Evolutionary conservation across 352 stramenopile species (phyloP), one percentile per base, ranked within the genome.

Genomic region (Globisporangium mamillatum): DNA sequence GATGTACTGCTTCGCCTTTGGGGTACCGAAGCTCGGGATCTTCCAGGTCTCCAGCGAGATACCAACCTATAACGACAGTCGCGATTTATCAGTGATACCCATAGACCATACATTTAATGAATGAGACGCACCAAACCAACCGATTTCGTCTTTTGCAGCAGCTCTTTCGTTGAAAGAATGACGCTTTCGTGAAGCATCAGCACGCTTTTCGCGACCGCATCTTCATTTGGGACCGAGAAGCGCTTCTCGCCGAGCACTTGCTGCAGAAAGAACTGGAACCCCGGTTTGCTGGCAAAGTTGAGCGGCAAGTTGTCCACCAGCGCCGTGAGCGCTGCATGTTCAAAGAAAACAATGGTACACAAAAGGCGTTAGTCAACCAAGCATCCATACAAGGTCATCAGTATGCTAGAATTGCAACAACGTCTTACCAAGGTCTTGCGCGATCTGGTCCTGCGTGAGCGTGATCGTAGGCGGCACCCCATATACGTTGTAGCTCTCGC

Each of bases 191-290:
- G 84, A 22, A 94, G 72, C 72, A 89, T 73, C 12, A 89, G 62
- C 22, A 91, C 79, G 52, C 75, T 89, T 64, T 92, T 92, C 4
- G 69, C 69, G 24, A 94, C 50, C 0, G 79, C 64, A 1, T 92
- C 84, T 69, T 88, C 81, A 41, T 72, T 86, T 12, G 86, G 84
- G 25, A 89, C 38, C 14, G 73, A 38, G 25, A 87, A 61, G 27
- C 84, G 89, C 73, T 91, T 91, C 56, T 91, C 84, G n/a, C 84
- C 84, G 0, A 92, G 55, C 34, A 94, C 55, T 55, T 92, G 77
- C 64, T 75, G 75, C 57, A 90, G 69, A 14, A 94, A 76, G 68
- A 92, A 90, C 64, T 91, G 78, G 68, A 94, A 84, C 2, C 86
- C 86, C 2, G 81, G 79, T 34, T 83, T 83, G 2, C 64, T 69